phyloP scores from a whole-genome alignment of 2,329 filamentous ascomycete species.

The Pseudogymnoascus sp. region DNA sequence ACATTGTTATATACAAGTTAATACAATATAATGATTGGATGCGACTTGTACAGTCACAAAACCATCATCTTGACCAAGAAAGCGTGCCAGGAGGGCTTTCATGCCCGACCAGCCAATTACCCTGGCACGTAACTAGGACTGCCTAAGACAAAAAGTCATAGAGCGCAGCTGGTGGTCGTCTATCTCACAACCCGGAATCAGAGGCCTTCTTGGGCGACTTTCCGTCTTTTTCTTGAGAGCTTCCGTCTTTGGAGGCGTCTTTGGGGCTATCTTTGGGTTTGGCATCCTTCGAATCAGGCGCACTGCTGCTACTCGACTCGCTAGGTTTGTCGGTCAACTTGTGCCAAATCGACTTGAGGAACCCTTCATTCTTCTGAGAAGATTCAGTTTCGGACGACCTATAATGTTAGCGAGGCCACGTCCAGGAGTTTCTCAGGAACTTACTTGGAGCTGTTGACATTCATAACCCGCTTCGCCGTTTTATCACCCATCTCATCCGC shows the following conservation, averaged over 20 bases:
- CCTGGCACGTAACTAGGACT: neutral
- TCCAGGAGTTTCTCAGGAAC: conserved; percentile 21
- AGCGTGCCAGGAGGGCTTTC: neutral
- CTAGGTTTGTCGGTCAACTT: conserved; percentile 66
- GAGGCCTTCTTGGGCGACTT: conserved; percentile 20
- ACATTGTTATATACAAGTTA: conserved; percentile 2
- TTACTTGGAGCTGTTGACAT: conserved; percentile 53
- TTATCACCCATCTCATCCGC: conserved; percentile 94
- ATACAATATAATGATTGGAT: neutral
- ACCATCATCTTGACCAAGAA: neutral
- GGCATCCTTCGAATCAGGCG: conserved; percentile 10
- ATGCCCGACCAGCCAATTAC: neutral
- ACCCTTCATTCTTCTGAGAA: conserved; percentile 73
- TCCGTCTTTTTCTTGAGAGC: conserved; percentile 11
- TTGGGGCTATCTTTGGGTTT: neutral
- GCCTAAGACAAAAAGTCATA: neutral
- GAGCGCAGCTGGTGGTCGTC: neutral
- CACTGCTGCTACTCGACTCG: conserved; percentile 3
- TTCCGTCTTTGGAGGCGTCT: neutral
- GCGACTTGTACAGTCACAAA: neutral
- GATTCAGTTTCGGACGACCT: conserved; percentile 12
- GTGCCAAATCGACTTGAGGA: conserved; percentile 90
- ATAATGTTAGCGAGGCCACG: neutral
- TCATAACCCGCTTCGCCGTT: conserved; percentile 87
- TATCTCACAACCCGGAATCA: neutral